phyloP scores from a whole-genome alignment of 192 early-diverging fungal genomes.

The Backusella circina region DNA sequence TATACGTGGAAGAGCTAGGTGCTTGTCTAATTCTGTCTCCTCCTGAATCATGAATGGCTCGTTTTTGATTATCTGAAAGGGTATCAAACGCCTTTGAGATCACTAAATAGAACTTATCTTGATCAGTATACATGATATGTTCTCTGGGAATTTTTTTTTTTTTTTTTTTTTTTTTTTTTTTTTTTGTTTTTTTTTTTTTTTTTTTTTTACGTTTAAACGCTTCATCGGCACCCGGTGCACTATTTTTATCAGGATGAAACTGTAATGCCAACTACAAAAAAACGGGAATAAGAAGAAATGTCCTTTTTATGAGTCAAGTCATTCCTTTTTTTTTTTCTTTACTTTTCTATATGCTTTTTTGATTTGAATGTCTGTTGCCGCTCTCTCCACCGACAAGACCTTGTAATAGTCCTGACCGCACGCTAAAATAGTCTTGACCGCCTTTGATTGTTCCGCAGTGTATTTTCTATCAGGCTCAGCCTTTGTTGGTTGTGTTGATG shows the following conservation, averaged over 20 bases:
- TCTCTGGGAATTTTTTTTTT: no score
- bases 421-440: conserved; percentile 73
- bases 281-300: neutral
- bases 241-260: conserved; percentile 96
- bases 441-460: conserved; percentile 73
- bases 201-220: conserved; percentile 94
- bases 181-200: no score
- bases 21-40: conserved; percentile 47
- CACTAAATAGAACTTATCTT: conserved; percentile 45
- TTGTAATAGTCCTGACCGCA: conserved; percentile 81
- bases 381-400: conserved; percentile 72
- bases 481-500: neutral
- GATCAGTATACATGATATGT: no score
- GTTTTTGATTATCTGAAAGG: conserved; percentile 84
- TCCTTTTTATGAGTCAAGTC: no score
- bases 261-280: conserved; percentile 72
- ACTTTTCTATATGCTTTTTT: conserved; percentile 96
- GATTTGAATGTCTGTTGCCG: conserved; percentile 73
- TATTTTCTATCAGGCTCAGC: conserved; percentile 42
- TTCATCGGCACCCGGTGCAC: conserved; percentile 94
- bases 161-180: no score
- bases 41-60: conserved; percentile 79
- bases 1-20: conserved; percentile 23
- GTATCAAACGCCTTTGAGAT: conserved; percentile 90
- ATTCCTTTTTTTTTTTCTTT: conserved; percentile 15